Conservation (phyloP, 139 green algal genomes). For the Mesotaenium endlicherianum region DNA sequence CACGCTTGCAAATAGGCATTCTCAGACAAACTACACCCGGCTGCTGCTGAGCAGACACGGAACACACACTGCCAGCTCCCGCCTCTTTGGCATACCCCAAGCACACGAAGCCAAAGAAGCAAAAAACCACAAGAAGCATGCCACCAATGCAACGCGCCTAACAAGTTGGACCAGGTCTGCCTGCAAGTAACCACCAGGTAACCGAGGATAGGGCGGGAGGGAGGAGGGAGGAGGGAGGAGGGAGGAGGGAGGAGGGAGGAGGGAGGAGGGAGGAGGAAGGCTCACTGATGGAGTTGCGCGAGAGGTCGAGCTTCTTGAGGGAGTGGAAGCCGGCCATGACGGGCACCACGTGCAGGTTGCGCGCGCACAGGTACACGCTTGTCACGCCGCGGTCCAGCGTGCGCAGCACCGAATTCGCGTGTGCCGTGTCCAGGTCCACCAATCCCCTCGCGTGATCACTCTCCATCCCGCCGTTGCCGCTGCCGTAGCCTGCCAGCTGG, state of each 20-base stretch:
- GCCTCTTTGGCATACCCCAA: not conserved
- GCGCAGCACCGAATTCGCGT: not conserved
- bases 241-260: not conserved
- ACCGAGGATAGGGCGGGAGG: not conserved
- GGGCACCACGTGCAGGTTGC: constrained; percentile 18
- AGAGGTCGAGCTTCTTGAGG: constrained; percentile 42
- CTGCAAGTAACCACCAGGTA: not conserved
- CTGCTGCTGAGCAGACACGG: no score
- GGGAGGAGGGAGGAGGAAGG: not conserved
- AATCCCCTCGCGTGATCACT: no score
- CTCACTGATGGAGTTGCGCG: constrained; percentile 39
- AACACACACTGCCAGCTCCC: no score
- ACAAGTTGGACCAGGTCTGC: not conserved
- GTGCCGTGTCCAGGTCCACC: not conserved
- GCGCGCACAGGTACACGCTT: not conserved
- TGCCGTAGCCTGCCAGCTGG: not conserved
- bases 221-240: not conserved
- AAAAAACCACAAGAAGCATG: not conserved
- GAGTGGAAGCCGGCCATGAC: not conserved
- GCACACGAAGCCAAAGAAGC: not conserved
- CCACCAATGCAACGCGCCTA: not conserved
- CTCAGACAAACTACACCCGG: no score
- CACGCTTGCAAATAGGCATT: no score
- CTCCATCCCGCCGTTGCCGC: not conserved
- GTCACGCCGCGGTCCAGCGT: constrained; percentile 4